Conservation (phyloP, 2,329 filamentous ascomycete species). For the Colletotrichum sp. region DNA sequence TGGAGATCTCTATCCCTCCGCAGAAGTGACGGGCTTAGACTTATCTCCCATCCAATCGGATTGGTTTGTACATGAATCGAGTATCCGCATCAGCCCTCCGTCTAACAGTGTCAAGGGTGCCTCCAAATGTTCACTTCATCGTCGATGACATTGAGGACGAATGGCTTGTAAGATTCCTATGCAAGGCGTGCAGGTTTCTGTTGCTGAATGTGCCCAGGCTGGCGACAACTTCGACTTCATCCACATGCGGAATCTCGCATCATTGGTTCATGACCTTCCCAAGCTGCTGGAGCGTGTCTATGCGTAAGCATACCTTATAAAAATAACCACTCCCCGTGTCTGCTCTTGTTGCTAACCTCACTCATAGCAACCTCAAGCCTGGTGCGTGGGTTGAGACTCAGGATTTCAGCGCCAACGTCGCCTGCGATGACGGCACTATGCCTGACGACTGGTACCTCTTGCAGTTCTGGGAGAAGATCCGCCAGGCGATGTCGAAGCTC, state of each 20-base stretch:
- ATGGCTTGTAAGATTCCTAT: neutral
- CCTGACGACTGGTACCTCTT: slow-evolving; percentile 19
- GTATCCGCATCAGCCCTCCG: neutral
- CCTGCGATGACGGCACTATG: slow-evolving; percentile 36
- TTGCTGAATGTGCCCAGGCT: neutral
- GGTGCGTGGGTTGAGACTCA: slow-evolving; percentile 50
- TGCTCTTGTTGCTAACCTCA: neutral
- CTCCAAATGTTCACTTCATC: neutral
- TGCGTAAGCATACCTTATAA: neutral
- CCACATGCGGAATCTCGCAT: neutral
- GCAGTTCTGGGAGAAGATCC: neutral
- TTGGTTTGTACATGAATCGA: neutral
- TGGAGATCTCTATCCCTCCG: neutral
- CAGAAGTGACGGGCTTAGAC: neutral
- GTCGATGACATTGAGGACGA: neutral
- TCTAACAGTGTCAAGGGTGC: neutral
- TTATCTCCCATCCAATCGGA: neutral
- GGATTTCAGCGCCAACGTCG: slow-evolving; percentile 43
- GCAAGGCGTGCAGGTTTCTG: neutral
- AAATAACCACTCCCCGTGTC: fast-evolving
- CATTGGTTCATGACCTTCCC: neutral
- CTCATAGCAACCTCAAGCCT: slow-evolving; percentile 32
- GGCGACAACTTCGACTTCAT: neutral
- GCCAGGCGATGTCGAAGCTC: neutral
- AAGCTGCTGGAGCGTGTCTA: neutral